These are phyloP conservation scores for Chamaenerion angustifolium DNA, from an alignment of 345 rosid species.

Conservation along the genomic window DNA sequence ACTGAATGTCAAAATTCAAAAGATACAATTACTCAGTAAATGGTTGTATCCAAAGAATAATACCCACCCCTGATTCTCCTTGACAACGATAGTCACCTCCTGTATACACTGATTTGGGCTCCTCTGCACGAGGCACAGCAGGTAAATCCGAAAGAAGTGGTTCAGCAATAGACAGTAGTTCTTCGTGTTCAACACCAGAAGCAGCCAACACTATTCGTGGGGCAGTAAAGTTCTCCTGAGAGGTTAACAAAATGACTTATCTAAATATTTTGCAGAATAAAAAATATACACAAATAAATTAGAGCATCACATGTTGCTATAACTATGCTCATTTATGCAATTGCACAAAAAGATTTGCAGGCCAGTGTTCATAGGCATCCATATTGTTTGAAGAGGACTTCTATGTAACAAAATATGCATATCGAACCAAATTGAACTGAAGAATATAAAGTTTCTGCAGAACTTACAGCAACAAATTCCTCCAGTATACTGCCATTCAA, in stretches of 20 bases:
- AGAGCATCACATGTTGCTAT: too few relatives aligned
- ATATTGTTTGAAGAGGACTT: too few relatives aligned
- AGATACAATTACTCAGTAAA: too few relatives aligned
- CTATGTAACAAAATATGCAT: too few relatives aligned
- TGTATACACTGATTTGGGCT: constrained; percentile 63
- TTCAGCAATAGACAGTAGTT: constrained; percentile 61
- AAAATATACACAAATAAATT: not conserved
- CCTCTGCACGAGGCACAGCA: constrained; percentile 21
- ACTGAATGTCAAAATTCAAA: too few relatives aligned
- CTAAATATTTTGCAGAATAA: not conserved
- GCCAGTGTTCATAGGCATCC: too few relatives aligned
- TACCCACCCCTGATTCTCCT: constrained; percentile 64
- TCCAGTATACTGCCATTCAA: constrained; percentile 44
- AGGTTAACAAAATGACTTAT: constrained; percentile 7
- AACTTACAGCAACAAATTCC: constrained; percentile 67
- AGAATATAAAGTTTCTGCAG: not conserved
- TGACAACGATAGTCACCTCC: constrained; percentile 89
- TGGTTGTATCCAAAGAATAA: constrained; percentile 5
- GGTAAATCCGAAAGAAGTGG: constrained; percentile 83
- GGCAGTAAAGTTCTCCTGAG: constrained; percentile 74
- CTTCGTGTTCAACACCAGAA: constrained; percentile 71
- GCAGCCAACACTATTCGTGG: constrained; percentile 78
- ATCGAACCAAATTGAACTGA: not conserved
- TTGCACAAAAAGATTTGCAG: too few relatives aligned
- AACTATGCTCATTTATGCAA: too few relatives aligned